Evolutionary conservation across 2,329 filamentous ascomycete genomes (phyloP), one percentile per base, ranked within the genome.

Genomic region (Fonsecaea monophora): DNA sequence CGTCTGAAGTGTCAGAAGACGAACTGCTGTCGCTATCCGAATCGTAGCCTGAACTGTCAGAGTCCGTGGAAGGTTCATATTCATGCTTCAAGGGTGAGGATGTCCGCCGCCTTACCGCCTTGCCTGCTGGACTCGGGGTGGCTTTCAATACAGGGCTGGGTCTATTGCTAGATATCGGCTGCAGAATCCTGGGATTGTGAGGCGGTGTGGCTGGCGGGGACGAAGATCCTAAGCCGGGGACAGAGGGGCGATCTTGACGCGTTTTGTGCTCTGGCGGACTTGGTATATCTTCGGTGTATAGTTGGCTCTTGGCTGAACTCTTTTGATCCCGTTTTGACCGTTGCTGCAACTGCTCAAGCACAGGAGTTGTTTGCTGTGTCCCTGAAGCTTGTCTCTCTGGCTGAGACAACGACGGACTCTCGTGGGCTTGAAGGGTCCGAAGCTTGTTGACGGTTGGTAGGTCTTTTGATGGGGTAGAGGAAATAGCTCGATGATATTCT

Each of bases 11-110:
- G 30, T 82, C 80, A 9, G 84, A 85, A 18, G 84, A 78, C 79
- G 78, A 80, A 48, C 76, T 75, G 71, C 74, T 76, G 55, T 82
- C 81, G 34, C 82, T 83, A 37, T 84, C 82, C n/a, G 80, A 81
- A 42, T 85, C 80, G 54, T 85, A 88, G 62, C 87, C 83, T 1
- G 82, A 84, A 8, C 87, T 87, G 50, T 87, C 86, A 0, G 88
- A 89, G 54, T 86, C 87, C 6, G 87, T 88, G 15, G 95, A 98
- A 13, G 94, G 94, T 69, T 94, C 90, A 74, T 97, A 99, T 79
- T 99, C 94, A 76, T 98, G 94, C 81, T 99, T 99, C 58, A 99
- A 83, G 0, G 95, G 95, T 1, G 95, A 99, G 0, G 95, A 98
- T 1, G 89, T 90, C 18, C 93, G 88, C 53, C 94, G 87, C 77